Conservation (phyloP, 1,284 basidiomycete genomes). For the Peniophora sp. region DNA sequence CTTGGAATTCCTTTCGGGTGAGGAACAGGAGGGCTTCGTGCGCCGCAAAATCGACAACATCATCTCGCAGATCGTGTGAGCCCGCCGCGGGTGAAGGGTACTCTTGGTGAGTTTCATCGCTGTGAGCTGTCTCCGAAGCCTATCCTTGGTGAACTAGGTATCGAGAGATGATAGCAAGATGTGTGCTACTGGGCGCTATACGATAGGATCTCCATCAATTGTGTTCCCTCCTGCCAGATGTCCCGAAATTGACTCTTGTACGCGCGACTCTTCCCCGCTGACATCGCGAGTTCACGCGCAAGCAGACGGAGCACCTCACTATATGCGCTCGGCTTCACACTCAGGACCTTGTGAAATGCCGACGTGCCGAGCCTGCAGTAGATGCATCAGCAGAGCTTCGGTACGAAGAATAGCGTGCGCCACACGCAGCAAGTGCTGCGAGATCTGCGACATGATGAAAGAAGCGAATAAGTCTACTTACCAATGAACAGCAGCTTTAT, state of each 20-base stretch:
- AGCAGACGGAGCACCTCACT: slow-evolving; percentile 36
- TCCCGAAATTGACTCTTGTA: slow-evolving; percentile 35
- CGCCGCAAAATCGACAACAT: slow-evolving; percentile 8
- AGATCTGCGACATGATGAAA: no score
- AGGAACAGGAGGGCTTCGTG: slow-evolving; percentile 60
- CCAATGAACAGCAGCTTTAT: slow-evolving; percentile 55
- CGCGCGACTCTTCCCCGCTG: slow-evolving; percentile 32
- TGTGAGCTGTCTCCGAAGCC: no score
- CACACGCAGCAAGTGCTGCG: no score
- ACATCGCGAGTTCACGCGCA: slow-evolving; percentile 41
- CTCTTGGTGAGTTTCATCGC: no score
- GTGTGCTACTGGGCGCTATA: no score
- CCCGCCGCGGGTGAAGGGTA: no score
- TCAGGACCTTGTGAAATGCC: slow-evolving; percentile 65
- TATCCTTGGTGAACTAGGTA: no score
- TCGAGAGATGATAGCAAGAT: no score
- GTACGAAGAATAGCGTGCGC: no score
- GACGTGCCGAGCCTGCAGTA: slow-evolving; percentile 66
- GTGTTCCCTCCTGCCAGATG: slow-evolving; percentile 39
- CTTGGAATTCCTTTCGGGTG: slow-evolving; percentile 68
- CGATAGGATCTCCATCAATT: slow-evolving; percentile 13
- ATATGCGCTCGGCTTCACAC: slow-evolving; percentile 46
- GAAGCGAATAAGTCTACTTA: slow-evolving; percentile 24
- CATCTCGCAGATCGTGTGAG: no score
- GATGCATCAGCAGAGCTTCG: slow-evolving; percentile 14